phyloP scores from a whole-genome alignment of 129 eudicot genomes.

The Centrapalus pauciflorus region DNA sequence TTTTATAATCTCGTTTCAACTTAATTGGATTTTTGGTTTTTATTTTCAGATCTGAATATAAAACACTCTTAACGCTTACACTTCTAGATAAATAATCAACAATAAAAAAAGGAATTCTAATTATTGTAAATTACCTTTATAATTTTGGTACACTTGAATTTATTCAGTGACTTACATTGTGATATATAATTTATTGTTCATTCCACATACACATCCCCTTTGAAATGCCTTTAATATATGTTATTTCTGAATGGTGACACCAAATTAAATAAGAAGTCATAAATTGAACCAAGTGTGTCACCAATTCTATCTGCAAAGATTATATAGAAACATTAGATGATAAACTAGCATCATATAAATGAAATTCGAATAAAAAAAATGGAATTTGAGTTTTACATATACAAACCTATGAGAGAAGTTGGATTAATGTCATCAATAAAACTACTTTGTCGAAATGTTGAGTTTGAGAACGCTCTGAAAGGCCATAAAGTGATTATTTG shows the following conservation, averaged over 20 bases:
- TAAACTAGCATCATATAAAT: background rate
- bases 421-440: constrained; percentile 19
- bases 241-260: constrained; percentile 32
- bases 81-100: background rate
- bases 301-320: constrained; percentile 36
- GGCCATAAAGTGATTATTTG: constrained; percentile 55
- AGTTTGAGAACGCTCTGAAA: constrained; percentile 38
- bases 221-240: constrained; percentile 12
- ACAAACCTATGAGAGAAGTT: constrained; percentile 39
- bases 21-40: no score
- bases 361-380: background rate
- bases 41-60: no score
- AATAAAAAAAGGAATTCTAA: no score
- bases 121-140: background rate
- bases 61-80: no score
- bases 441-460: constrained; percentile 23
- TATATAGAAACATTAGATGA: background rate
- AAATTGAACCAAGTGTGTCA: constrained; percentile 40
- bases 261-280: constrained; percentile 24
- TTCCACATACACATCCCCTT: background rate
- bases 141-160: background rate
- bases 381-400: background rate
- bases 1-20: no score
- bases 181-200: constrained; percentile 16
- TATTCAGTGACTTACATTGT: constrained; percentile 4